Percentiles rank a stretch among this genome's conserved stretches.
These are phyloP conservation scores for Phyllostachys edulis DNA, from an alignment of 176 grass and related monocot species.

Conservation along the genomic window DNA sequence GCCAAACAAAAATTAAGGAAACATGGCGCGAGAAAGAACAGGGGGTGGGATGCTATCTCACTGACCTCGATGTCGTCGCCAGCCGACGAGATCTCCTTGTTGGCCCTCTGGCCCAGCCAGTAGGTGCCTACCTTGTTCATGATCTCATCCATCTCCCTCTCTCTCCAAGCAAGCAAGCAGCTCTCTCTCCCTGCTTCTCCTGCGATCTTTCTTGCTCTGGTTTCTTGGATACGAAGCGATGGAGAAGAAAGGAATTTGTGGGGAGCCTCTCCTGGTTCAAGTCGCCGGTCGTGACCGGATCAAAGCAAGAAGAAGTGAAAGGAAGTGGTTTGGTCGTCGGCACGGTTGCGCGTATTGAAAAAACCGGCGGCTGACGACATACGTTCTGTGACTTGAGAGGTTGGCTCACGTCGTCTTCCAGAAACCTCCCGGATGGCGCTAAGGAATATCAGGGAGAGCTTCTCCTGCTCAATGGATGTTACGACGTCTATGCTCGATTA, in stretches of 20 bases:
- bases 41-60: background rate
- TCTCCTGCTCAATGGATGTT: too few relatives aligned
- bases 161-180: background rate
- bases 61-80: constrained; percentile 71
- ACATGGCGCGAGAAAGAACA: background rate
- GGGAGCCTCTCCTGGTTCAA: constrained; percentile 16
- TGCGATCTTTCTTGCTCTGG: background rate
- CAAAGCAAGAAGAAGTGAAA: constrained; percentile 30
- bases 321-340: constrained; percentile 24
- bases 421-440: background rate
- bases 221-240: background rate
- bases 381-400: constrained; percentile 2
- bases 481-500: too few relatives aligned
- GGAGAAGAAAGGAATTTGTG: constrained; percentile 13
- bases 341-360: constrained; percentile 35
- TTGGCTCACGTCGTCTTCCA: background rate
- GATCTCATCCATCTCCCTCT: constrained; percentile 61
- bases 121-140: constrained; percentile 79
- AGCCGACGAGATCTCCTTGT: constrained; percentile 75
- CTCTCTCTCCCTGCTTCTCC: background rate
- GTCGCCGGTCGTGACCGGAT: constrained; percentile 41
- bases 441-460: background rate
- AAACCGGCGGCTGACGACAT: constrained; percentile 2
- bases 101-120: constrained; percentile 61
- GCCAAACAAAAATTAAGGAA: background rate